phyloP scores from a whole-genome alignment of 768 basidiomycete species.

The Tylopilus rubrobrunneus region DNA sequence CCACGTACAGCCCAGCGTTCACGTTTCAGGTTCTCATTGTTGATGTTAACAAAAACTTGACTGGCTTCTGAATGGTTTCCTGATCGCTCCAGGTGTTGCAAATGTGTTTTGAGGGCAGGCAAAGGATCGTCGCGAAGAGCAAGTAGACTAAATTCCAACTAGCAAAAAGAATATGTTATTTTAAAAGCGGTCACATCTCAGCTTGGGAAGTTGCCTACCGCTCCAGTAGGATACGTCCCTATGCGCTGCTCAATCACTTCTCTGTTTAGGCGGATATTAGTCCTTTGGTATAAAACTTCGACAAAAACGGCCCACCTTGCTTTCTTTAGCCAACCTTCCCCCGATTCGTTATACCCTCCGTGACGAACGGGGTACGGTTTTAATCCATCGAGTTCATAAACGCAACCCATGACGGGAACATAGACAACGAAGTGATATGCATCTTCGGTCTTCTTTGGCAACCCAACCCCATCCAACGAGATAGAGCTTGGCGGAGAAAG shows the following conservation, averaged over 20 bases:
- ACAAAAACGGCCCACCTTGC: constrained; percentile 52
- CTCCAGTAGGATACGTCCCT: constrained; percentile 82
- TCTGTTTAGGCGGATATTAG: constrained; percentile 38
- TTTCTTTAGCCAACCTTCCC: constrained; percentile 79
- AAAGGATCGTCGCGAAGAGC: constrained; percentile 82
- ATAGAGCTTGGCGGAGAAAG: constrained; percentile 89
- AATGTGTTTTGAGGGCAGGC: constrained; percentile 57
- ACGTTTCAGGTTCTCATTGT: constrained; percentile 69
- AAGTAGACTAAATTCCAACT: constrained; percentile 92
- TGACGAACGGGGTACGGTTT: constrained; percentile 78
- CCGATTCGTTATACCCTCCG: constrained; percentile 60
- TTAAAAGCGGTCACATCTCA: neutral
- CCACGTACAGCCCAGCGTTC: constrained; percentile 76
- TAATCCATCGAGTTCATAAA: constrained; percentile 95
- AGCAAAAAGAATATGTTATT: constrained; percentile 8
- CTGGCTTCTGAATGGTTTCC: constrained; percentile 42
- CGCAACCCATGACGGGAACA: constrained; percentile 71
- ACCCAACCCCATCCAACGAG: constrained; percentile 77
- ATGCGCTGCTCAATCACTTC: constrained; percentile 87
- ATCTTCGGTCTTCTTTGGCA: constrained; percentile 67
- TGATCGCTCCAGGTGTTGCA: constrained; percentile 45
- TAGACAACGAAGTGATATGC: constrained; percentile 98
- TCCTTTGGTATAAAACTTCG: constrained; percentile 7
- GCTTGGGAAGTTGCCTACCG: constrained; percentile 50
- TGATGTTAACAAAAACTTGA: constrained; percentile 53